Base-by-base conservation (phyloP, 805 yeast species). In the Clavispora phyllophila region DNA sequence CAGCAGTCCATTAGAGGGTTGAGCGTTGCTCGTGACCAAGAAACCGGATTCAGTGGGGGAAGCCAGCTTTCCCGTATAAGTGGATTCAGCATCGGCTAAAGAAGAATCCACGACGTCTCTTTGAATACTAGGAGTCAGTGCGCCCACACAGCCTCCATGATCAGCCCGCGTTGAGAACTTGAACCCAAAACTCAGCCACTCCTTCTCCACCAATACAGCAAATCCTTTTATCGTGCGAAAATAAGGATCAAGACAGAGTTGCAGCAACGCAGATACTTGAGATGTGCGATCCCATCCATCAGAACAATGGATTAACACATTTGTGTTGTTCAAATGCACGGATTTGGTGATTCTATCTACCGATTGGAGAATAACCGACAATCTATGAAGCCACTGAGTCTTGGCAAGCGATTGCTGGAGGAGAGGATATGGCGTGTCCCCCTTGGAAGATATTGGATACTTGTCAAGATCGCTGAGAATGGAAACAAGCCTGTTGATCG, bases 281-380 rank as follows among this genome's bases (percentile, higher is more conserved):
- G 97, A 80, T 0, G 99, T 93, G 44, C 99, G 71, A 59, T 93
- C 99, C 99, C 99, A 93, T 1, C 99, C 99, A 66, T 93, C 99
- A 0, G 97, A 88, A 60, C 99, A 93, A 66, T 93, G 99, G 6
- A 93, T 76, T 9, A 93, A 59, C 4, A 91, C 74, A 60, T 91
- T 95, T 15, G 93, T 84, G 48, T 82, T 79, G 61, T 88, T 87
- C 53, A 83, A 78, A 41, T 87, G 86, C 18, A 93, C 75, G n/a
- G 91, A 84, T 56, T 87, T 84, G 20, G 84, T 79, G 37, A 93
- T 76, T 27, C 85, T 73, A 43, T 86, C 90, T 0, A 89, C 84
- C 0, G 95, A 82, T 37, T 81, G 81, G 39, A 93, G 61, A 27
- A 91, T 71, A 17, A 84, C 72, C 9, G 81, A 70, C 2, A 87